Percentiles rank a stretch among this genome's conserved stretches.
Evolutionary conservation across 1,284 basidiomycete species (phyloP).

Genomic region (Malassezia yamatoensis): DNA sequence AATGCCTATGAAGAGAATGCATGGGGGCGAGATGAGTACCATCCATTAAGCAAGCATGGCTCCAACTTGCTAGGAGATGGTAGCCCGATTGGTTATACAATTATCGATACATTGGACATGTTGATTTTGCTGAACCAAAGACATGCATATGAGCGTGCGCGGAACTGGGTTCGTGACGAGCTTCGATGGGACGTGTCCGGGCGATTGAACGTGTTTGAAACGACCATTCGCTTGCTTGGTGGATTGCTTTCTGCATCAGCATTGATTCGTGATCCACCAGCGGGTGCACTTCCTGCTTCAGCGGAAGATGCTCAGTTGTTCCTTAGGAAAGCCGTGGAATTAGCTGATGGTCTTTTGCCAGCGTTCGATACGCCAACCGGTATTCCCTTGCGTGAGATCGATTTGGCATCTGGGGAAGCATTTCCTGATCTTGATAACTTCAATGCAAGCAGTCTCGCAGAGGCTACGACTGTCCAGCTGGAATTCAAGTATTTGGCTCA

Average conservation of each 20-base stretch:
- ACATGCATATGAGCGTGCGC: constrained; percentile 67
- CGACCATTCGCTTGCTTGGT: constrained; percentile 69
- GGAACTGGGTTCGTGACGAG: constrained; percentile 64
- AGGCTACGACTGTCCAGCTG: constrained; percentile 43
- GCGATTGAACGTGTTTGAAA: constrained; percentile 82
- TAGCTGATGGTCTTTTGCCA: constrained; percentile 74
- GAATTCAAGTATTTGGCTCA: constrained; percentile 71
- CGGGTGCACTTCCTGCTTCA: constrained; percentile 20
- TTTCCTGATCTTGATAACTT: constrained; percentile 60
- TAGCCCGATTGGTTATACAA: constrained; percentile 36
- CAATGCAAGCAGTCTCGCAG: constrained; percentile 64
- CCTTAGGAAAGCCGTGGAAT: constrained; percentile 53
- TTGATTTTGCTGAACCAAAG: constrained; percentile 73
- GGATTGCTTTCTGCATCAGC: constrained; percentile 64
- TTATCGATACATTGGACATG: constrained; percentile 57
- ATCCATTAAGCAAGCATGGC: constrained; percentile 35
- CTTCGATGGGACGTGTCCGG: constrained; percentile 70
- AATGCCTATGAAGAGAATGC: constrained; percentile 37
- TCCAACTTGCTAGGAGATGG: constrained; percentile 30
- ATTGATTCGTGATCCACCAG: constrained; percentile 30
- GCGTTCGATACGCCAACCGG: constrained; percentile 63
- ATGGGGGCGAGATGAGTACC: constrained; percentile 46
- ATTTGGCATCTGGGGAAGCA: constrained; percentile 61
- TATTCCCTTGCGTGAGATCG: constrained; percentile 68
- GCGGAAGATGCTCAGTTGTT: constrained; percentile 35